Conservation (phyloP, 176 grass and related monocot species). For the Stipa capillata region DNA sequence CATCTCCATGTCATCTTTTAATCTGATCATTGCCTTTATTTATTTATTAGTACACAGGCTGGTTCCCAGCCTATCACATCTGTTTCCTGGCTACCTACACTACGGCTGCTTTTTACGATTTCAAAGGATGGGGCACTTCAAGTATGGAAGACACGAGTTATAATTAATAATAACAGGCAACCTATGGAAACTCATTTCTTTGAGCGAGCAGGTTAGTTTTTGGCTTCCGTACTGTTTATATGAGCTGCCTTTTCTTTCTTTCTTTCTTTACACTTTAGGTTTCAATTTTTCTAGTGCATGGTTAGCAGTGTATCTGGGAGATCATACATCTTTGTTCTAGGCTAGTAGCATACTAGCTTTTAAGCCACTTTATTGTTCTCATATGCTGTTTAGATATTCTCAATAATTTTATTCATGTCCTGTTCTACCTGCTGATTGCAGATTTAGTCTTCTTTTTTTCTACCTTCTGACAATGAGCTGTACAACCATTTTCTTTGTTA, state of each 20-base stretch:
- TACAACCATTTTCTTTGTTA: slow-evolving; percentile 10
- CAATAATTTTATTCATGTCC: not conserved
- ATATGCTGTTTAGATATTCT: slow-evolving; percentile 2
- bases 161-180: slow-evolving; percentile 80
- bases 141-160: slow-evolving; percentile 91
- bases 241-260: not conserved
- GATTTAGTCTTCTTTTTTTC: not conserved
- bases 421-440: not conserved
- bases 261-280: not conserved
- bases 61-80: slow-evolving; percentile 89
- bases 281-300: not conserved
- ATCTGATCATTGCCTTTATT: slow-evolving; percentile 12
- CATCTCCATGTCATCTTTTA: not conserved
- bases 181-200: slow-evolving; percentile 98
- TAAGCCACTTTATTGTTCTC: not conserved
- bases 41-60: slow-evolving; percentile 72
- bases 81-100: slow-evolving; percentile 79
- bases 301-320: not conserved
- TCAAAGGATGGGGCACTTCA: slow-evolving; percentile 82
- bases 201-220: slow-evolving; percentile 73
- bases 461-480: not conserved
- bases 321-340: not conserved
- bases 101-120: slow-evolving; percentile 72
- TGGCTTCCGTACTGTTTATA: not conserved
- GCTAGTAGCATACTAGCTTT: not conserved